Percentiles rank a stretch among this genome's conserved stretches.
Evolutionary conservation across 1,139 yeast species (phyloP).

Genomic region (Suhomyces wounanorum): DNA sequence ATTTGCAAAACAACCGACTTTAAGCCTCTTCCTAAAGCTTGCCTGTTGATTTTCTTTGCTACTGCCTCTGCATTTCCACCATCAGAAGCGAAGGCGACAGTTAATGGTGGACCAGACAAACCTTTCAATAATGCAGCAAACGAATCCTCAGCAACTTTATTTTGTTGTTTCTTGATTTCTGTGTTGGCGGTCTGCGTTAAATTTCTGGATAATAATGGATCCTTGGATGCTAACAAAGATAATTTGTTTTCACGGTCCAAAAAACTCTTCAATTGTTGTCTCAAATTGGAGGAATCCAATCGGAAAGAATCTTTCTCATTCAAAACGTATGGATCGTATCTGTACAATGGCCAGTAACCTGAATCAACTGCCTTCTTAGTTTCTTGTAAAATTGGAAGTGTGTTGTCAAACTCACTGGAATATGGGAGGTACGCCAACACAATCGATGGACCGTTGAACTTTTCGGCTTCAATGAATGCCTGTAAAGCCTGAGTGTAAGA

Average conservation of each 20-base stretch:
- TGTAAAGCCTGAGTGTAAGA: conserved; percentile 92
- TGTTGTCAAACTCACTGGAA: conserved; percentile 62
- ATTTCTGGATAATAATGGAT: conserved; percentile 79
- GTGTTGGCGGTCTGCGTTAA: conserved; percentile 62
- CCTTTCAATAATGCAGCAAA: conserved; percentile 79
- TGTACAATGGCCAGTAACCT: conserved; percentile 94
- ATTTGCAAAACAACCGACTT: conserved; percentile 75
- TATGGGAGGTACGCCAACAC: conserved; percentile 90
- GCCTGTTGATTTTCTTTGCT: conserved; percentile 78
- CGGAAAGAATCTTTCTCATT: conserved; percentile 59
- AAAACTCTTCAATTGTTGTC: conserved; percentile 74
- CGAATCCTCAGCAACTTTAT: conserved; percentile 73
- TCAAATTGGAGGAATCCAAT: conserved; percentile 81
- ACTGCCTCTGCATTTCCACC: conserved; percentile 90
- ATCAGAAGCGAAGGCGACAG: conserved; percentile 90
- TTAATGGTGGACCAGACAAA: conserved; percentile 88
- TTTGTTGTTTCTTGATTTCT: conserved; percentile 61
- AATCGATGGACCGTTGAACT: conserved; percentile 86
- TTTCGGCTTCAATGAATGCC: conserved; percentile 85
- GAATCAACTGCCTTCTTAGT: conserved; percentile 89
- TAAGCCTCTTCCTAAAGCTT: conserved; percentile 85
- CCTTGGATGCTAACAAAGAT: conserved; percentile 67
- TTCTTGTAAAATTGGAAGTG: conserved; percentile 76
- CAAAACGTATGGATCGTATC: conserved; percentile 67
- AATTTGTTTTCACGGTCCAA: conserved; percentile 88